A percentile compares a stretch with the other conserved stretches of the same genome.
phyloP scores from a whole-genome alignment of 345 rosid genomes.

The Bretschneidera sinensis region DNA sequence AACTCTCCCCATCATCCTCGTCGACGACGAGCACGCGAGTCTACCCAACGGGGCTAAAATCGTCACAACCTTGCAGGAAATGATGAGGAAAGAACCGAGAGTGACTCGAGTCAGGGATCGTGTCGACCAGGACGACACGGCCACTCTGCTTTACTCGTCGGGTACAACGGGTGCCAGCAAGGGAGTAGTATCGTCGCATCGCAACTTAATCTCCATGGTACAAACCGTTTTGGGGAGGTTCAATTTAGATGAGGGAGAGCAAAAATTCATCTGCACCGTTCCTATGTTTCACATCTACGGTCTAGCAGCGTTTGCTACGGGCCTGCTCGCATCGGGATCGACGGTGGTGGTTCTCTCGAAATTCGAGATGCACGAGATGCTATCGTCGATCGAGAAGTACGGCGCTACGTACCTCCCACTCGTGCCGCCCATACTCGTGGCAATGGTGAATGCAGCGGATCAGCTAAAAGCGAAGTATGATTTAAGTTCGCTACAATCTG shows the following conservation, averaged over 20 bases:
- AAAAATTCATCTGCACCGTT: constrained; percentile 66
- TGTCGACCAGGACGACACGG: constrained; percentile 67
- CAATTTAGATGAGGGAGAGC: constrained; percentile 43
- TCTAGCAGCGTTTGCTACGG: constrained; percentile 60
- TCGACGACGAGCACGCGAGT: constrained; percentile 32
- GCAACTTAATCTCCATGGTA: constrained; percentile 65
- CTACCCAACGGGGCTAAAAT: constrained; percentile 18
- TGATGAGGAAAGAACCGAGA: constrained; percentile 38
- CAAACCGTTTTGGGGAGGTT: constrained; percentile 34
- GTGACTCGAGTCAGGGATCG: constrained; percentile 43
- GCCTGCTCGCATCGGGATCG: constrained; percentile 62
- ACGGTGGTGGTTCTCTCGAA: constrained; percentile 64
- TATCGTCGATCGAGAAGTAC: constrained; percentile 51
- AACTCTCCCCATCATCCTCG: constrained; percentile 47
- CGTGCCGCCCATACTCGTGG: constrained; percentile 75
- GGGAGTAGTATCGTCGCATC: constrained; percentile 76
- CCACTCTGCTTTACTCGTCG: constrained; percentile 82
- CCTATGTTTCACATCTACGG: constrained; percentile 95
- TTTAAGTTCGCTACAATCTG: constrained; percentile 51
- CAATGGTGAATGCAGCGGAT: constrained; percentile 49
- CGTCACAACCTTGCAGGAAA: constrained; percentile 35
- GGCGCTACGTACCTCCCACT: constrained; percentile 60
- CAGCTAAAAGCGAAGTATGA: constrained; percentile 50
- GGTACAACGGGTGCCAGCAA: constrained; percentile 90
- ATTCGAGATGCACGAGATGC: constrained; percentile 68